Base-by-base conservation (phyloP, 306 rosid genomes). In the Mimosa bimucronata region DNA sequence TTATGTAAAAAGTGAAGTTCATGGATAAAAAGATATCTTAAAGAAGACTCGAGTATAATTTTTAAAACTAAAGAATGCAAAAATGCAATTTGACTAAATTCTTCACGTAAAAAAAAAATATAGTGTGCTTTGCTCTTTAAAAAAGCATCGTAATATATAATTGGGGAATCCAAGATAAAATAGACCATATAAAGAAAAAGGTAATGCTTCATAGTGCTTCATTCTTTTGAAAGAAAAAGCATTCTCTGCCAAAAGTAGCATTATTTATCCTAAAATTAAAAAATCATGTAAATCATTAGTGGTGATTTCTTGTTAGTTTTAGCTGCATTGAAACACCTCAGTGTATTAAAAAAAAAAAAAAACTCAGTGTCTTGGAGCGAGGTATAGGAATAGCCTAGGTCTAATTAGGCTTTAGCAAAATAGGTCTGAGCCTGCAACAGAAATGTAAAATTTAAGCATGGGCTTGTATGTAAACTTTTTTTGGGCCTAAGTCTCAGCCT, bases 121-220 rank as follows among this genome's bases (percentile, higher is more conserved):
- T 25, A 25, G 9, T 60, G 19, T 60, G 28, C 66, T 10, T 53
- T 53, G 26, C 60, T 53, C 60, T 53, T 60, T 60, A 68, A 31
- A 53, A 84, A 85, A 80, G 84, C 69, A 74, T 66, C 60, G 83
- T 80, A 90, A 85, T 53, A 53, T 16, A 48, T 48, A 48, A 48
- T 15, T 37, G 75, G 83, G 78, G 97, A 92, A 92, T 92, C 90
- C 93, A 87, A 92, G 90, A 78, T 77, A 85, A 85, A 82, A 85
- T 79, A 77, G 83, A 76, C 76, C 74, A 74, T 31, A 25, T 76
- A 89, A 90, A 92, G 93, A 73, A 85, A 90, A 92, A 85, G 93
- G 38, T 67, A 88, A 89, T 88, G 94, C 61, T 75, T 71, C 79
- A 74, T 85, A 84, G 85, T 69, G 82, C 73, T 71, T 69, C 78